Base-by-base conservation (phyloP, 2,329 filamentous ascomycete species). In the Phyllosticta capitalensis region DNA sequence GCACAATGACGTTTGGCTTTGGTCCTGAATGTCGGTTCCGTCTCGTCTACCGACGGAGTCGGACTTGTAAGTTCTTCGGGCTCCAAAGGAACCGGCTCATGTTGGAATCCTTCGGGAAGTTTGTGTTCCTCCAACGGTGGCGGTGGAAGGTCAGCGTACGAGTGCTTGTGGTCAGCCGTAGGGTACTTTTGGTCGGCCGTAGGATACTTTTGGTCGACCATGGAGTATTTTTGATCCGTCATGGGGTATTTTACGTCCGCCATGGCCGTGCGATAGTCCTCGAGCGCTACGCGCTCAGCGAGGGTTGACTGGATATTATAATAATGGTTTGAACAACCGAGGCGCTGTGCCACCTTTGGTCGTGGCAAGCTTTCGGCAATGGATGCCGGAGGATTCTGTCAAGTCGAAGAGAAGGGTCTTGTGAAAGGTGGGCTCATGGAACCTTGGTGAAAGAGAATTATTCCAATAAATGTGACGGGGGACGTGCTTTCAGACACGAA, bases 1-100 rank as follows among this genome's bases (percentile, higher is more conserved):
- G 55, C 59, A 56, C 65, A 66, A 54, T 68, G 66, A 7, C 61
- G 58, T 52, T 64, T 66, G 45, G 59, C 24, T 57, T 63, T 68
- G 9, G 49, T 21, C 7, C 57, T 58, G 33, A 61, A 57, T n/a
- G 59, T 55, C 48, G 54, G 20, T 17, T 59, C 55, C 53, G 38
- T 51, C 48, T 26, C 53, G 9, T 21, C 22, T 4, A 26, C 17
- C 19, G 50, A 21, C 20, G 50, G 50, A 9, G 19, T 9, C 5
- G 38, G 38, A 7, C 38, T 45, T n/a, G 38, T 45, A 45, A 45
- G 17, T 45, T 45, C 14, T 45, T 45, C 38, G 38, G 14, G 38
- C 17, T 45, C 38, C 38, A 45, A 45, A 14, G 38, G 38, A 45
- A 45, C 38, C 2, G 38, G 38, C 38, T n/a, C 38, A 17, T 45